A percentile compares a stretch with the other conserved stretches of the same genome.
phyloP scores from a whole-genome alignment of 768 basidiomycete species.

The Dentipellis sp. region DNA sequence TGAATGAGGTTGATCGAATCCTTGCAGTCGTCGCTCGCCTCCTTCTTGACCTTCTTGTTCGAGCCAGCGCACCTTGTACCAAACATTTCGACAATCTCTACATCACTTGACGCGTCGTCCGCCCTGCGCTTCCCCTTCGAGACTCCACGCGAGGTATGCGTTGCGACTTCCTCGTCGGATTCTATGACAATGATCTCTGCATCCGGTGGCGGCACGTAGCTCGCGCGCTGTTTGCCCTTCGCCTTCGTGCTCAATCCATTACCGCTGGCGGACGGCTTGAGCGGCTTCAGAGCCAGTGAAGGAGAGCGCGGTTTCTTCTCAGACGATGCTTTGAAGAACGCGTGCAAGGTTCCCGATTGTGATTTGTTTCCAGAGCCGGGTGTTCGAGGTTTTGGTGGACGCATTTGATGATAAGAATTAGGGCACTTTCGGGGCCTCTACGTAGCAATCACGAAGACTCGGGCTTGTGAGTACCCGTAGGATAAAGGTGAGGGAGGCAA shows the following conservation, averaged over 20 bases:
- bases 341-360: constrained; percentile 2
- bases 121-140: constrained; percentile 6
- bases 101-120: constrained; percentile 9
- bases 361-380: neutral
- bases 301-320: neutral
- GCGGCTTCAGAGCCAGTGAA: neutral
- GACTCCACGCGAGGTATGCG: neutral
- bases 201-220: neutral
- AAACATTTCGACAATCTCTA: constrained; percentile 4
- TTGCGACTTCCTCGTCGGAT: constrained; percentile 15
- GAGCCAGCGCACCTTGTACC: neutral
- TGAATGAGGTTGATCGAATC: no score
- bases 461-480: no score
- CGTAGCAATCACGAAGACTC: no score
- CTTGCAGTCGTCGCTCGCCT: neutral
- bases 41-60: constrained; percentile 5
- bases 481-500: no score
- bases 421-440: no score
- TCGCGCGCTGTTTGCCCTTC: constrained; percentile 2
- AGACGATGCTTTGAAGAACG: constrained; percentile 9
- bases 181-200: constrained; percentile 24
- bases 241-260: neutral
- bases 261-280: constrained; percentile 1
- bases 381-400: neutral
- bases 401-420: no score